Evolutionary conservation across 2,329 filamentous ascomycete species (phyloP).

Genomic region (Colletotrichum sp.): DNA sequence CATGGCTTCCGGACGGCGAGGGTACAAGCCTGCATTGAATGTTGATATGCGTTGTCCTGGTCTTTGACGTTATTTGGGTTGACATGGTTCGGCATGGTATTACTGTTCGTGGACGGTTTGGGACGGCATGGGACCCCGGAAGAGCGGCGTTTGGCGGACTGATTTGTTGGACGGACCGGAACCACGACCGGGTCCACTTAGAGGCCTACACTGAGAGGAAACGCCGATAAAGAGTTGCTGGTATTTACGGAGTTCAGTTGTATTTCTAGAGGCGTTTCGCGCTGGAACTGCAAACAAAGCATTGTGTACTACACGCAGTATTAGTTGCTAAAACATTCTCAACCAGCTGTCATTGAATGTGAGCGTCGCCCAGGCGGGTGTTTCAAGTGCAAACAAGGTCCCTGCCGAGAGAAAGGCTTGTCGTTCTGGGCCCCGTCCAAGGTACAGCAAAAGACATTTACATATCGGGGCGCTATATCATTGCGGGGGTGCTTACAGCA

Average conservation of each 20-base stretch:
- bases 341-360: not conserved
- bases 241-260: not conserved
- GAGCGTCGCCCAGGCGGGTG: not conserved
- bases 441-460: not conserved
- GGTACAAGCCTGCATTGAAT: conserved; percentile 3
- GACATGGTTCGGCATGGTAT: conserved; percentile 9
- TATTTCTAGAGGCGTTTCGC: conserved; percentile 7
- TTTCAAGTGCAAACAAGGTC: not conserved
- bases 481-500: not conserved
- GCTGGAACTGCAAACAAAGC: not conserved
- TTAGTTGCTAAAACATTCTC: not conserved
- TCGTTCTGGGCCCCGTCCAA: not conserved
- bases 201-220: not conserved
- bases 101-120: not conserved
- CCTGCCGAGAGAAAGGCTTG: not conserved
- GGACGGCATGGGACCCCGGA: conserved; percentile 10
- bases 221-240: conserved; percentile 2
- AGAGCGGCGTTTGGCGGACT: conserved; percentile 15
- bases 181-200: not conserved
- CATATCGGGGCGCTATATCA: conserved; percentile 9
- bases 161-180: conserved; percentile 9
- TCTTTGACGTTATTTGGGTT: conserved; percentile 11
- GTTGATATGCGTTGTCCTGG: conserved; percentile 2
- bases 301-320: not conserved
- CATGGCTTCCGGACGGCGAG: not conserved